phyloP scores from a whole-genome alignment of 2,329 filamentous ascomycete species.

The Trichoderma sp. region DNA sequence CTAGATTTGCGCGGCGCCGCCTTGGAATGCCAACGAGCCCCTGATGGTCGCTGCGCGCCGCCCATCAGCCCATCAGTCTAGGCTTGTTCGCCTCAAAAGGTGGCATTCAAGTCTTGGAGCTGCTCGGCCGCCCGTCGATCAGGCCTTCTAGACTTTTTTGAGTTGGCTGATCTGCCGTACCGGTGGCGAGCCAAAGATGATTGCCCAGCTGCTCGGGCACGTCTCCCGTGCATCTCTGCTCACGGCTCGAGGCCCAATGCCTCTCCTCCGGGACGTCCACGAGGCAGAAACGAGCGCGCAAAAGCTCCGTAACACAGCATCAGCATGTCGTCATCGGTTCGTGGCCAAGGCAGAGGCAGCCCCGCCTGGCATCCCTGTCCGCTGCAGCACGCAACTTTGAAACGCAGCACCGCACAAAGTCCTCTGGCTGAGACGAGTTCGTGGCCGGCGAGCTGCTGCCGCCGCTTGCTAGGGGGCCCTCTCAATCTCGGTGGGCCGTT shows the following conservation, averaged over 20 bases:
- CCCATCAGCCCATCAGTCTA: constrained; percentile 2
- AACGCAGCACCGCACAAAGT: constrained; percentile 7
- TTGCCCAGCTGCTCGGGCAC: not conserved
- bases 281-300: not conserved
- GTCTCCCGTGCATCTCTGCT: not conserved
- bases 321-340: constrained; percentile 23
- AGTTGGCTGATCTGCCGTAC: not conserved
- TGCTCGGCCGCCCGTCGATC: constrained; percentile 17
- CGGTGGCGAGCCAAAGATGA: constrained; percentile 1
- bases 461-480: constrained; percentile 5
- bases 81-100: not conserved
- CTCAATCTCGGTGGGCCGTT: constrained; percentile 20
- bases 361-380: constrained; percentile 18
- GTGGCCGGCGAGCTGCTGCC: constrained; percentile 1
- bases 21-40: constrained; percentile 18
- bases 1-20: constrained; percentile 10
- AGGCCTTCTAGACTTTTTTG: constrained; percentile 14
- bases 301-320: constrained; percentile 13
- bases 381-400: constrained; percentile 19
- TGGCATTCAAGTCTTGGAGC: not conserved
- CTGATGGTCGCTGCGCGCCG: constrained; percentile 11
- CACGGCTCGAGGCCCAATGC: not conserved
- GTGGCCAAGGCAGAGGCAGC: constrained; percentile 12
- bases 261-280: not conserved
- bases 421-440: constrained; percentile 7